Percentiles rank a stretch among this genome's conserved stretches.
Evolutionary conservation across 2,329 filamentous ascomycete species (phyloP).

Genomic region (Dactylellina drechsleri): DNA sequence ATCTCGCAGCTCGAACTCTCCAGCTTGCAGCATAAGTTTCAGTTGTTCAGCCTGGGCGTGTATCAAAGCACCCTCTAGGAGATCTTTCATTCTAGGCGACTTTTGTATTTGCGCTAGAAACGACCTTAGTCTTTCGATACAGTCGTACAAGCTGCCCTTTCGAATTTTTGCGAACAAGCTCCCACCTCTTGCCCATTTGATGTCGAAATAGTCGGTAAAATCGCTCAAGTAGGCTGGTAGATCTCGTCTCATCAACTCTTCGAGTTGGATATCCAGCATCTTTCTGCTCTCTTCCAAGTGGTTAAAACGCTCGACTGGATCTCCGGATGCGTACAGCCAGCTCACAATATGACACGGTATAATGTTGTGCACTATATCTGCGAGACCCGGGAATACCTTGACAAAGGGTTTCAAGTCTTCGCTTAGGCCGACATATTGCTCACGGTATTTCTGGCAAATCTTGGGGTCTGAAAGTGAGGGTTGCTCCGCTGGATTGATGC

Average conservation of each 20-base stretch:
- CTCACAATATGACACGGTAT: slow-evolving; percentile 8
- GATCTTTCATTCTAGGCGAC: neutral
- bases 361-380: neutral
- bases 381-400: neutral
- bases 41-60: neutral
- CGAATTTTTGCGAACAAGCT: neutral
- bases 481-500: neutral
- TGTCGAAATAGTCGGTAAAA: slow-evolving; percentile 12
- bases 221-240: neutral
- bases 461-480: neutral
- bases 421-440: neutral
- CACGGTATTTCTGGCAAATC: neutral
- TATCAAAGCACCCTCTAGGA: neutral
- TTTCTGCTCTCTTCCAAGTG: neutral
- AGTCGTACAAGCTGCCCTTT: neutral
- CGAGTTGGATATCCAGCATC: neutral
- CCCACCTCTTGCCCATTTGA: neutral
- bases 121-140: neutral
- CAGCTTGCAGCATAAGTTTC: neutral
- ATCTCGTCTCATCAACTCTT: neutral
- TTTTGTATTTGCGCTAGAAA: neutral
- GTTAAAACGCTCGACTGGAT: neutral
- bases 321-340: slow-evolving; percentile 11
- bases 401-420: slow-evolving; percentile 1
- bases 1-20: neutral